phyloP scores from a whole-genome alignment of 202 grass and related monocot species.

The Zizania palustris region DNA sequence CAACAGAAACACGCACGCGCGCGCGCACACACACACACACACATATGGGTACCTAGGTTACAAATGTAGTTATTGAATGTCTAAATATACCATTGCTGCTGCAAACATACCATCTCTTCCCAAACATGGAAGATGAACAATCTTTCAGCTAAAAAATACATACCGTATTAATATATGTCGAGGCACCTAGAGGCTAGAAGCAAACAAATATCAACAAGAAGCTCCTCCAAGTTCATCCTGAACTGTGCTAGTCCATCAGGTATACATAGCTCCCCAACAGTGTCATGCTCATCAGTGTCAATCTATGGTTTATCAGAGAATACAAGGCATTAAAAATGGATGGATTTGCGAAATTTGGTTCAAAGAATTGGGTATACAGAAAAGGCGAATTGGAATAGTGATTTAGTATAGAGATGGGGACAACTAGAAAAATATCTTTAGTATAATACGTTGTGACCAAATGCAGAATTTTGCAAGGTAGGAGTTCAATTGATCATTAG shows the following conservation, averaged over 20 bases:
- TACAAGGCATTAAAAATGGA: constrained; percentile 35
- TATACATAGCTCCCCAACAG: constrained; percentile 55
- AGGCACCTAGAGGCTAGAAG: constrained; percentile 74
- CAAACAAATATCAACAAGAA: constrained; percentile 92
- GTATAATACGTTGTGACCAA: constrained; percentile 23
- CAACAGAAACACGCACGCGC: no score
- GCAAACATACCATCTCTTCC: neutral
- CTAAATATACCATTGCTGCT: neutral
- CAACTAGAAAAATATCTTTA: constrained; percentile 7
- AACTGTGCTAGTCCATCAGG: constrained; percentile 80
- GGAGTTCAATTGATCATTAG: constrained; percentile 12
- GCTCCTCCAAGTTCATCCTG: constrained; percentile 89
- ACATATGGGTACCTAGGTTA: neutral
- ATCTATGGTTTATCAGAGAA: constrained; percentile 42
- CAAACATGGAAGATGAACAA: constrained; percentile 14
- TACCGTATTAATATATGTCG: constrained; percentile 81
- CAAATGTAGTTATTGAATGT: neutral
- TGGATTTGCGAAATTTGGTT: constrained; percentile 10
- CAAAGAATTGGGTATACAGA: constrained; percentile 29
- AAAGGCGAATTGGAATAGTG: neutral
- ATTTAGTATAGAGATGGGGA: neutral
- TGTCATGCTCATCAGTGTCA: constrained; percentile 51
- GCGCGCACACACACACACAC: no score
- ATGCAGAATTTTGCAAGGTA: constrained; percentile 21
- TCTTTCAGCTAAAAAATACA: constrained; percentile 19